Evolutionary conservation across 192 early-diverging fungal species (phyloP), one percentile per base, ranked within the genome.

Genomic region (Coemansia sp.): DNA sequence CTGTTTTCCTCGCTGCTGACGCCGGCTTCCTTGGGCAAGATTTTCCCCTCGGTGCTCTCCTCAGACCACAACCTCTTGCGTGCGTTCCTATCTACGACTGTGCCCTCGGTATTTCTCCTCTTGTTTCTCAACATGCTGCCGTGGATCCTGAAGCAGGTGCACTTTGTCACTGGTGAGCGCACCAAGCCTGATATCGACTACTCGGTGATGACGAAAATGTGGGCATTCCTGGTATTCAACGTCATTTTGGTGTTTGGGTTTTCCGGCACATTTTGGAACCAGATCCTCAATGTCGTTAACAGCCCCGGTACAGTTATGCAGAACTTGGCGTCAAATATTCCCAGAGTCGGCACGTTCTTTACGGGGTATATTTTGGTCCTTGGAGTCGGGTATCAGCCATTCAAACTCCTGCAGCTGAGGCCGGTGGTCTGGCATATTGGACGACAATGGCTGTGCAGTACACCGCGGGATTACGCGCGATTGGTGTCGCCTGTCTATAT

Each of bases 391-490:
- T 85, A 83, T 28, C 73, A 86, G 59, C 91, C 91, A n/a, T 69
- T 89, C 55, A 86, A 90, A 71, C 72, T 94, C 42, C 59, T 92
- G 50, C 87, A 88, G 63, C 70, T 89, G 34, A 82, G 89, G 4
- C 86, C 88, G 2, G 84, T 90, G 18, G 69, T 90, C 65, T 55
- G 87, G 87, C 66, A 74, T 60, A 24, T 89, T 37, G 72, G 82
- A 20, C 81, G 86, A 2, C 67, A 74, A 14, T 86, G 88, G 72
- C 65, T 88, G 56, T 89, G 88, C 67, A 89, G 84, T 64, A 92
- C 92, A 1, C 92, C 92, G 16, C 84, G 92, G 35, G 92, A 94
- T 62, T 91, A 89, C 66, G 88, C 90, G 6, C 88, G 92, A 48
- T 81, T 88, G n/a, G 80, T 86, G 3, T 84, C 89, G 23, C 91